Conservation (phyloP, 495 filamentous ascomycete genomes). For the Aspergillus leporis region DNA sequence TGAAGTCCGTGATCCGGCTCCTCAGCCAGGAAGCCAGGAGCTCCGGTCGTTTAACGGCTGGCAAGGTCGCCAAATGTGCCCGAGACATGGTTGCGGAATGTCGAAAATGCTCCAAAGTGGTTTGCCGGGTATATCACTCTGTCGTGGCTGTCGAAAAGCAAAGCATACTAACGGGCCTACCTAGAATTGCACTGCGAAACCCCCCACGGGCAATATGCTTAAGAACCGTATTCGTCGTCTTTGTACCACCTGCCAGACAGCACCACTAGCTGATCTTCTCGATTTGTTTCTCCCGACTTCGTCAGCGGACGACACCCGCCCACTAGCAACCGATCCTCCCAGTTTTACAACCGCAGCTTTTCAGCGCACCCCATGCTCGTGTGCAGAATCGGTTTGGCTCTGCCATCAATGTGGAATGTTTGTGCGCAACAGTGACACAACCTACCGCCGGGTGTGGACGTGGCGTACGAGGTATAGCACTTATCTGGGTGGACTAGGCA, state of each 20-base stretch:
- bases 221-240: conserved; percentile 75
- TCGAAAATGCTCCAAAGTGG: conserved; percentile 69
- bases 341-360: conserved; percentile 45
- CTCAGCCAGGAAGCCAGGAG: conserved; percentile 33
- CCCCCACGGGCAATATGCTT: conserved; percentile 60
- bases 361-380: conserved; percentile 66
- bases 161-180: neutral
- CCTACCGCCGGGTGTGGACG: conserved; percentile 79
- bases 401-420: conserved; percentile 75
- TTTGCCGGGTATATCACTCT: conserved; percentile 65
- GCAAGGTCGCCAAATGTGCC: conserved; percentile 74
- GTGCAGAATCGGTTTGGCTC: conserved; percentile 69
- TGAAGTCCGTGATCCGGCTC: conserved; percentile 38
- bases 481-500: conserved; percentile 76
- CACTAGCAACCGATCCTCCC: conserved; percentile 3
- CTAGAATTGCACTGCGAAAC: conserved; percentile 87
- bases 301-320: neutral
- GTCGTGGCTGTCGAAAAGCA: neutral
- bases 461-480: conserved; percentile 87
- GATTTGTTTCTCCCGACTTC: neutral
- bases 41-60: conserved; percentile 50
- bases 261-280: conserved; percentile 53
- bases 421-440: conserved; percentile 66
- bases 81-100: conserved; percentile 83
- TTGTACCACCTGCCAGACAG: conserved; percentile 68